Evolutionary conservation across 495 filamentous ascomycete genomes (phyloP), one percentile per base, ranked within the genome.

Genomic region (Bacidia rubella): DNA sequence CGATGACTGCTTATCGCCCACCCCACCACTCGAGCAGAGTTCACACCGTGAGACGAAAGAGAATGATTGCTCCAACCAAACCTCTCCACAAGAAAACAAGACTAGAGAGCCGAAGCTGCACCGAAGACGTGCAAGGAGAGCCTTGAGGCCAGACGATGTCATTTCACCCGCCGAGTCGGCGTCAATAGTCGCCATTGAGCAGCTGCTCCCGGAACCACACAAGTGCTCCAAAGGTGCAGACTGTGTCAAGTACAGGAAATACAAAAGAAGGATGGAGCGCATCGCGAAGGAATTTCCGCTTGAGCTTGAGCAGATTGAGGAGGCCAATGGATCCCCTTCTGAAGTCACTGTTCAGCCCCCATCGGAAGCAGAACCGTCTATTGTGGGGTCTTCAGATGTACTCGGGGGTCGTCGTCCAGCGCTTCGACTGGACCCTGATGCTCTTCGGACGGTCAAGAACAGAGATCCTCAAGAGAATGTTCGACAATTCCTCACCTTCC

Each of bases 401-500:
- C 74, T 95, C 50, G 90, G 88, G 7, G 76, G 69, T 45, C 72
- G 71, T 46, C 62, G 73, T 38, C 71, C 81, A 29, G 71, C 77
- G 26, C 71, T 89, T 55, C 76, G 77, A 21, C 73, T 96, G 26
- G 81, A 88, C 49, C 77, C 85, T 62, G 79, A 82, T 49, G 71
- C 68, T 10, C 79, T 97, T 10, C 74, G 77, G 32, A 77, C 74
- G 47, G 65, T 97, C 11, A 67, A 80, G 48, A 65, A 66, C 1
- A 76, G 81, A 27, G 90, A 97, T 64, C 87, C 90, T 7, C 87
- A 89, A 60, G 90, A 97, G 64, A 93, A 86, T 57, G 85, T 97
- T 20, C 78, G 85, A 44, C 81, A 94, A 44, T 97, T 93, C 71
- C 70, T 97, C 47, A 74, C 76, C 59, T 86, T 86, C 64, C 88